A percentile compares a stretch with the other conserved stretches of the same genome.
phyloP scores from a whole-genome alignment of 257 asterid genomes.

The Petrea volubilis region DNA sequence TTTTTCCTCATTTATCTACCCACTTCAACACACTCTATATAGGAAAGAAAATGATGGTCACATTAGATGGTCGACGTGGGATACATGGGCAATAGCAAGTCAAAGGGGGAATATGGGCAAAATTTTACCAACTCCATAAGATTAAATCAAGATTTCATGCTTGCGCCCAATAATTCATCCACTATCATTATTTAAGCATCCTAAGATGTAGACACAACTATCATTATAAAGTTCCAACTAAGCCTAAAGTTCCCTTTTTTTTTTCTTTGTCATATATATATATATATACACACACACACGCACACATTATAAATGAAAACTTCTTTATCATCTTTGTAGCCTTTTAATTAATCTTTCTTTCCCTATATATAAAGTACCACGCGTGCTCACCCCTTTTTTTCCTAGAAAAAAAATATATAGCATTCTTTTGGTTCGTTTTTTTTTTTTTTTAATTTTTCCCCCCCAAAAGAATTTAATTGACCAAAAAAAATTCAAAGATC shows the following conservation, averaged over 20 bases:
- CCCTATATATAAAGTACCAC: neutral
- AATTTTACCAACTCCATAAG: conserved; percentile 37
- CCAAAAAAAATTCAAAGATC: neutral
- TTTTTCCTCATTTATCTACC: neutral
- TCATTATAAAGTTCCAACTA: neutral
- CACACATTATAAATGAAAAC: too few relatives aligned
- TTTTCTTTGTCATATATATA: too few relatives aligned
- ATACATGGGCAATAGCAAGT: conserved; percentile 23
- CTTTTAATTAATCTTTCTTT: neutral
- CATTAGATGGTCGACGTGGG: conserved; percentile 25
- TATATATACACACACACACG: too few relatives aligned
- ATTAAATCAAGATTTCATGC: conserved; percentile 21
- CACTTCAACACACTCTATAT: conserved; percentile 3
- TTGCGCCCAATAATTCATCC: conserved; percentile 36
- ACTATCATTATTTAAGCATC: conserved; percentile 36
- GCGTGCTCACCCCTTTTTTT: conserved; percentile 12
- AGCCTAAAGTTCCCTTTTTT: neutral
- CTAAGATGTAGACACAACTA: conserved; percentile 23
- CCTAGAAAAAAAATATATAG: too few relatives aligned
- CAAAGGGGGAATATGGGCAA: conserved; percentile 33
- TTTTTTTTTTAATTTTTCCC: neutral
- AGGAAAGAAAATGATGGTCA: conserved; percentile 35
- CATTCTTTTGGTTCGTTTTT: neutral
- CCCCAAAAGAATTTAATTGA: neutral
- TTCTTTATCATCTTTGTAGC: neutral